These are phyloP conservation scores for Monosporascus ibericus DNA, from an alignment of 2,329 filamentous ascomycete genomes.

Conservation along the genomic window DNA sequence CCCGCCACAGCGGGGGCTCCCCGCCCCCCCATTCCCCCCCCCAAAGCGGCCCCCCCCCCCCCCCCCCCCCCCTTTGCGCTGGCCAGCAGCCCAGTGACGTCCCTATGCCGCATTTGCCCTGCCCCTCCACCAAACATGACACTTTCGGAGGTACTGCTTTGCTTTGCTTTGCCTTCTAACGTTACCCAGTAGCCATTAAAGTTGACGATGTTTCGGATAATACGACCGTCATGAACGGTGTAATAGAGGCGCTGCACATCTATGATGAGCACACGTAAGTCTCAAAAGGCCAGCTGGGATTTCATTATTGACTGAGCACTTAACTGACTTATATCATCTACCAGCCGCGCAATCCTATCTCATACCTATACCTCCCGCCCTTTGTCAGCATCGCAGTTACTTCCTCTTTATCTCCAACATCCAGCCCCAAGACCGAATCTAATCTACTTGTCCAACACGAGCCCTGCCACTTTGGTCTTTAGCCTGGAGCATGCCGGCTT, in stretches of 20 bases:
- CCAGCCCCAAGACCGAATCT: slow-evolving; percentile 75
- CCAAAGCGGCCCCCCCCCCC: too few species aligned
- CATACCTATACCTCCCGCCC: slow-evolving; percentile 83
- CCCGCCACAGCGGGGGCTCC: too few species aligned
- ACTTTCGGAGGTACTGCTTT: too few species aligned
- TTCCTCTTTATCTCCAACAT: slow-evolving; percentile 83
- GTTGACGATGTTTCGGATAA: slow-evolving; percentile 20
- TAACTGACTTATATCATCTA: slow-evolving; percentile 17
- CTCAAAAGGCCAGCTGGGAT: slow-evolving; percentile 1
- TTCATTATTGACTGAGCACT: not conserved
- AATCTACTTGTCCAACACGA: slow-evolving; percentile 75
- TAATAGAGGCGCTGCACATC: slow-evolving; percentile 93
- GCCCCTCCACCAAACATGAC: not conserved
- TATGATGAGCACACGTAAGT: slow-evolving; percentile 90
- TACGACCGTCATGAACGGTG: slow-evolving; percentile 64
- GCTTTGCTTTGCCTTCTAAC: too few species aligned
- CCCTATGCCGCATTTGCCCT: slow-evolving; percentile 4
- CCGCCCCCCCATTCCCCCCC: too few species aligned
- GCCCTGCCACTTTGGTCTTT: slow-evolving; percentile 83
- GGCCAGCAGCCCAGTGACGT: too few species aligned
- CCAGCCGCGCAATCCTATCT: slow-evolving; percentile 75
- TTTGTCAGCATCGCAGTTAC: slow-evolving; percentile 66
- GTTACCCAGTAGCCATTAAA: not conserved
- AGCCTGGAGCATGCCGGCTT: slow-evolving; percentile 82
- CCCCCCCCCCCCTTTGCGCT: too few species aligned